phyloP scores from a whole-genome alignment of 2,329 filamentous ascomycete species.

The Aspergillus sclerotialis region DNA sequence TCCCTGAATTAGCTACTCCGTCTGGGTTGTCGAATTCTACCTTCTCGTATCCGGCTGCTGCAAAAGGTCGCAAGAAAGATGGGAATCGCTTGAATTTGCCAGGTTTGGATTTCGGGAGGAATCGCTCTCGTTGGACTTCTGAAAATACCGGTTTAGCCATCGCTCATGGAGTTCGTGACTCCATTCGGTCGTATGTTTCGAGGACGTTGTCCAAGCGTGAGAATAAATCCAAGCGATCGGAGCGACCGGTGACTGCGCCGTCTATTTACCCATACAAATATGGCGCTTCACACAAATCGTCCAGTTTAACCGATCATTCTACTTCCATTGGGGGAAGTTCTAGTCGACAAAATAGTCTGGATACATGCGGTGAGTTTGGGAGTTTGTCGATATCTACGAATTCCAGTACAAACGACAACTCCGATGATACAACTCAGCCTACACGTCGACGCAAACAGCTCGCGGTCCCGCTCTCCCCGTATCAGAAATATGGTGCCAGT shows the following conservation, averaged over 20 bases:
- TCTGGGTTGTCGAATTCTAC: conserved; percentile 11
- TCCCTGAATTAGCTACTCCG: conserved; percentile 30
- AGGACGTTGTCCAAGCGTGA: conserved; percentile 16
- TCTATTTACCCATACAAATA: conserved; percentile 3
- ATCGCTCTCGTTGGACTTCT: conserved; percentile 16
- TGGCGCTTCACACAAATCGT: no score
- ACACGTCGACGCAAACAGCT: conserved; percentile 18
- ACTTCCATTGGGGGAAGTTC: conserved; percentile 1
- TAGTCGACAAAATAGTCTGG: not conserved
- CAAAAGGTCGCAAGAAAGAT: conserved; percentile 17
- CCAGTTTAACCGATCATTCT: not conserved
- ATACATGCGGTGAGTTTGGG: not conserved
- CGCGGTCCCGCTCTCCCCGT: conserved; percentile 27
- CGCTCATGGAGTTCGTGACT: conserved; percentile 23
- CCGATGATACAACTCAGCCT: conserved; percentile 1
- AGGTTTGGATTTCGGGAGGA: conserved; percentile 15
- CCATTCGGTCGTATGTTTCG: conserved; percentile 29
- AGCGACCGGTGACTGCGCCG: conserved; percentile 9
- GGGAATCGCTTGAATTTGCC: conserved; percentile 11
- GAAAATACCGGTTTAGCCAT: conserved; percentile 15
- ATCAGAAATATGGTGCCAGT: conserved; percentile 30
- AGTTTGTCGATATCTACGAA: conserved; percentile 7
- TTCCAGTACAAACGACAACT: conserved; percentile 5
- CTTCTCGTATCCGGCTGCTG: not conserved
- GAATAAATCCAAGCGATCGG: not conserved